Conservation (phyloP, 768 basidiomycete species). For the Tephrocybe rancida region DNA sequence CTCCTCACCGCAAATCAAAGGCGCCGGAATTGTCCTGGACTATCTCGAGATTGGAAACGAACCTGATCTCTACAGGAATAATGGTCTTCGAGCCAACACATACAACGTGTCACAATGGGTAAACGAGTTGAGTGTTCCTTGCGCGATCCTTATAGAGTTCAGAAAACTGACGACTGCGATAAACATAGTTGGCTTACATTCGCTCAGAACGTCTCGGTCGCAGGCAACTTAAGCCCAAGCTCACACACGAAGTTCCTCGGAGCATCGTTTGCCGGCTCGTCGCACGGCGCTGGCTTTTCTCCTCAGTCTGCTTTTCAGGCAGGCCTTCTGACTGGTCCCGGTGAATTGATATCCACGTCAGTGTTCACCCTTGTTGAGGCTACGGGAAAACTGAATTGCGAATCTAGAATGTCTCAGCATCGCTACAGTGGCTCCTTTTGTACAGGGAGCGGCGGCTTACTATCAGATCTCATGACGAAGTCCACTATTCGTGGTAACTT, state of each 20-base stretch:
- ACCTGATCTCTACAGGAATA: conserved; percentile 53
- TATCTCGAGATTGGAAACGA: conserved; percentile 68
- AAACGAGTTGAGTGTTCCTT: conserved; percentile 39
- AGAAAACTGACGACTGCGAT: not conserved
- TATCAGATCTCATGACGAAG: conserved; percentile 72
- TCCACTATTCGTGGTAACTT: conserved; percentile 58
- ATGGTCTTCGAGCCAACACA: conserved; percentile 39
- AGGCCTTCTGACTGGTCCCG: conserved; percentile 50
- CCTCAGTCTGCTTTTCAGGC: conserved; percentile 59
- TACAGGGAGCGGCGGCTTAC: conserved; percentile 48
- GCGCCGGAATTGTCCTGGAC: conserved; percentile 49
- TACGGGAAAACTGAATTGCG: not conserved
- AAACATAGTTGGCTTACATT: conserved; percentile 53
- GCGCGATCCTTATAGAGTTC: not conserved
- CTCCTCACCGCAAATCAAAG: conserved; percentile 35
- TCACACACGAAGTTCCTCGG: conserved; percentile 50
- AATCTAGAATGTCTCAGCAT: conserved; percentile 54
- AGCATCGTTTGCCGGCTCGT: conserved; percentile 51
- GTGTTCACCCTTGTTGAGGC: conserved; percentile 16
- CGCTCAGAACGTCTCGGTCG: conserved; percentile 48
- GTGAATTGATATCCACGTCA: conserved; percentile 55
- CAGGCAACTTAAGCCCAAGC: conserved; percentile 35
- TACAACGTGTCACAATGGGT: conserved; percentile 50
- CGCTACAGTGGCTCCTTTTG: conserved; percentile 68
- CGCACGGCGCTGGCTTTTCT: conserved; percentile 55